Evolutionary conservation across 495 filamentous ascomycete genomes (phyloP), one percentile per base, ranked within the genome.

Genomic region (Aspergillus egyptiacus): DNA sequence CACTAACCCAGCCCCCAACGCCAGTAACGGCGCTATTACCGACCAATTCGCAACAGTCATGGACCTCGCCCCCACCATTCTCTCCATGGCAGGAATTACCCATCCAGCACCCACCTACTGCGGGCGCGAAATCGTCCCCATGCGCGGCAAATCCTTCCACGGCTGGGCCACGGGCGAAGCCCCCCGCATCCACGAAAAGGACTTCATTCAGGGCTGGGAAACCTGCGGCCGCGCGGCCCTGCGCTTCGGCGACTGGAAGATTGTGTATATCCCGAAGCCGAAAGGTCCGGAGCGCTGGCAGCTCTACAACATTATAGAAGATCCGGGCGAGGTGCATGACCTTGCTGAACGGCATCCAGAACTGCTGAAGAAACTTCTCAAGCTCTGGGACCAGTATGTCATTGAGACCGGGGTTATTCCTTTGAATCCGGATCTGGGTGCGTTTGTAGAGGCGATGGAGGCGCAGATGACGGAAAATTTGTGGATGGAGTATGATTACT

Each of bases 401-500:
- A 50, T 82, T 10, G 80, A 84, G 61, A 80, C 77, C 0, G 80
- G 80, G 3, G 77, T 82, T 1, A 64, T 81, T 17, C 68, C 70
- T 20, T 49, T 74, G 24, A 63, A 64, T 25, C 69, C 68, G 9
- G 67, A 71, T 47, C 54, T 73, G 4, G 69, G 69, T 1, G 61
- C 63, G 2, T 74, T 74, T 37, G 18, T 83, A 17, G 76, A 75
- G 41, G 78, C 78, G 2, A 81, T 74, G 47, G 80, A 84, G 65
- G 77, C 74, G 35, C 80, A 84, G 70, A 84, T 84, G 80, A 72
- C 72, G 1, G 80, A 84, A 58, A 78, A 81, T 63, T 77, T 72
- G 5, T 84, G 80, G 80, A 84, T 84, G 69, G 79, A 83, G 69
- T 84, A 78, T 62, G 78, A 82, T 64, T 84, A 84, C 38, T 84